Percentiles rank a stretch among this genome's conserved stretches.
Evolutionary conservation across 1,284 basidiomycete species (phyloP).

Genomic region (Golubevia sp.): DNA sequence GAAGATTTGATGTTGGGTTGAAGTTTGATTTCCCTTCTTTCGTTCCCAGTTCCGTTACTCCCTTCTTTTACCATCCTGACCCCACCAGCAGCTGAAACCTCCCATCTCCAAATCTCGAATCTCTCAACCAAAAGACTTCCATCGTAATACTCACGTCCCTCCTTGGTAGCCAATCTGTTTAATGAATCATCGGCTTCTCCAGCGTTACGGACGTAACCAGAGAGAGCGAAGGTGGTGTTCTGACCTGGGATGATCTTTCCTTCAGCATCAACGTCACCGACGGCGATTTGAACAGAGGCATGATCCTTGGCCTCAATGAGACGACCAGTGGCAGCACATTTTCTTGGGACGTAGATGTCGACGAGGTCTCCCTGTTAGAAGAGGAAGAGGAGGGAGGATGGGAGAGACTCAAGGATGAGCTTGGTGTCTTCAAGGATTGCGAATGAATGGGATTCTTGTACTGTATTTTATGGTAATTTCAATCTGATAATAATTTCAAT

Average conservation of each 20-base stretch:
- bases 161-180: slow-evolving; percentile 94
- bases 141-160: slow-evolving; percentile 77
- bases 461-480: not conserved
- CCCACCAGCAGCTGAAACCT: no score
- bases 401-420: slow-evolving; percentile 2
- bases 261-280: slow-evolving; percentile 91
- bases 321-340: slow-evolving; percentile 80
- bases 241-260: slow-evolving; percentile 82
- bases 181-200: slow-evolving; percentile 97
- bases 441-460: not conserved
- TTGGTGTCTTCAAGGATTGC: not conserved
- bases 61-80: no score
- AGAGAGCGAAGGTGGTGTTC: slow-evolving; percentile 89
- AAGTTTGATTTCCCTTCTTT: no score
- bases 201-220: slow-evolving; percentile 88
- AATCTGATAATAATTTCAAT: slow-evolving; percentile 2
- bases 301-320: slow-evolving; percentile 99
- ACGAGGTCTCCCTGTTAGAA: slow-evolving; percentile 87
- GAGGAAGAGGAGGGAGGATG: not conserved
- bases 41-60: no score
- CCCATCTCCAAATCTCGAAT: no score
- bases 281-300: slow-evolving; percentile 93
- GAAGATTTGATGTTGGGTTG: no score
- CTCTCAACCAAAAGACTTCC: not conserved
- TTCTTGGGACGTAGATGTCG: slow-evolving; percentile 99